Evolutionary conservation across 805 yeast genomes (phyloP).

Genomic region (Tetrapisispora namnaoensis): DNA sequence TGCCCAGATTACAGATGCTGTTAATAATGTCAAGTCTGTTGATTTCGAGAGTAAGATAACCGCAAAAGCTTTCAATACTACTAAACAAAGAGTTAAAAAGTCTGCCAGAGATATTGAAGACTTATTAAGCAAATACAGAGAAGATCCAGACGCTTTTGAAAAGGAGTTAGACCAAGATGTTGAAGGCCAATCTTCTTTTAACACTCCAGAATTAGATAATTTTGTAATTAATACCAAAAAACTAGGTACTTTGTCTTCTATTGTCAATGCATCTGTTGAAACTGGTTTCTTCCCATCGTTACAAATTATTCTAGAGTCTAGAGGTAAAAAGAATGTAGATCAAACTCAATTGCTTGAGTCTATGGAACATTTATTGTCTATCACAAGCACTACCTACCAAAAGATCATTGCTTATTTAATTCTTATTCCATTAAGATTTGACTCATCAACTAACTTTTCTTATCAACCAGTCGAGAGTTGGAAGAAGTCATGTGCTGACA

Average conservation of each 20-base stretch:
- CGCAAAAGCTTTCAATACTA: slow-evolving; percentile 77
- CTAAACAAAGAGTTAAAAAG: slow-evolving; percentile 82
- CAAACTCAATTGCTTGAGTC: slow-evolving; percentile 62
- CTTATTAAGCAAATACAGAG: slow-evolving; percentile 49
- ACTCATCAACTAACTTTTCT: slow-evolving; percentile 54
- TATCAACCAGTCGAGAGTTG: slow-evolving; percentile 76
- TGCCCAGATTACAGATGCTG: slow-evolving; percentile 61
- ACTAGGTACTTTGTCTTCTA: slow-evolving; percentile 24
- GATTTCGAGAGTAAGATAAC: slow-evolving; percentile 75
- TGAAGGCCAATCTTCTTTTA: slow-evolving; percentile 20
- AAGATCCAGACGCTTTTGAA: slow-evolving; percentile 68
- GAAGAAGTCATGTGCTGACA: slow-evolving; percentile 58
- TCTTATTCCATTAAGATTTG: slow-evolving; percentile 83
- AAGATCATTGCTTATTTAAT: slow-evolving; percentile 66
- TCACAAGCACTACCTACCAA: slow-evolving; percentile 58
- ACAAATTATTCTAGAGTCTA: slow-evolving; percentile 67
- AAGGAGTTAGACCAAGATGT: slow-evolving; percentile 34
- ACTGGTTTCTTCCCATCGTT: slow-evolving; percentile 61
- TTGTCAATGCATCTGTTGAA: slow-evolving; percentile 28
- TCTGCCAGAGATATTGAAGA: slow-evolving; percentile 57
- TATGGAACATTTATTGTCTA: slow-evolving; percentile 51
- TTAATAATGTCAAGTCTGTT: slow-evolving; percentile 44
- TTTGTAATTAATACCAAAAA: slow-evolving; percentile 8
- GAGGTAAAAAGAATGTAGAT: slow-evolving; percentile 94
- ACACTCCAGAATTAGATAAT: slow-evolving; percentile 25